Evolutionary conservation across 2,329 filamentous ascomycete species (phyloP).

Genomic region (Ascochyta clinopodiicola): DNA sequence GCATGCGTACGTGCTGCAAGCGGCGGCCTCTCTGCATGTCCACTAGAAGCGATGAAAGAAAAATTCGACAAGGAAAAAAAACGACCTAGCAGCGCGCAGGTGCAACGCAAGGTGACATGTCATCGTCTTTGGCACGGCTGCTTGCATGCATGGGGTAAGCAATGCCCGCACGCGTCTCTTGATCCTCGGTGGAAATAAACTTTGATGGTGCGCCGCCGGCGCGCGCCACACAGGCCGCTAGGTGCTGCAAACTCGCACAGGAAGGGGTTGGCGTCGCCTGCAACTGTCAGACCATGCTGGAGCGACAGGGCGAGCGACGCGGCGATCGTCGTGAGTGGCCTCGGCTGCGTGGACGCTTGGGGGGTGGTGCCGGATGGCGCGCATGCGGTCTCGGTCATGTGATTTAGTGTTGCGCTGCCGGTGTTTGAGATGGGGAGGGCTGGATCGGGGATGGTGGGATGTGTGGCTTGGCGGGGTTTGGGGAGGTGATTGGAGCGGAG

Average conservation of each 20-base stretch:
- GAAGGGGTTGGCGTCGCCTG: conserved; percentile 7
- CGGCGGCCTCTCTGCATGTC: neutral
- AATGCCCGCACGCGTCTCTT: neutral
- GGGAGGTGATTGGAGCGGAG: conserved; percentile 8
- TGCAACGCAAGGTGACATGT: neutral
- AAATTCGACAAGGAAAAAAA: too few species aligned
- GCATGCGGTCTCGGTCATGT: conserved; percentile 16
- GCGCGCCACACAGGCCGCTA: conserved; percentile 15
- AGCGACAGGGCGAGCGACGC: conserved; percentile 1
- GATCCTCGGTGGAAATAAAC: conserved; percentile 19
- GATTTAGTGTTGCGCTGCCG: conserved; percentile 9
- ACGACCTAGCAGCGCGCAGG: too few species aligned
- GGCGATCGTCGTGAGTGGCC: conserved; percentile 12
- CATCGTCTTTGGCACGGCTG: conserved; percentile 9
- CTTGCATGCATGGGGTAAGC: conserved; percentile 2
- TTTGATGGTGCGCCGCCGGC: conserved; percentile 8
- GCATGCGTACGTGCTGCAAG: conserved; percentile 10
- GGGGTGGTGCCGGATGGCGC: conserved; percentile 14
- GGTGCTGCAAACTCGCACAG: neutral
- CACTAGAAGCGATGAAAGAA: too few species aligned
- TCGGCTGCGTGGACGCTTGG: neutral
- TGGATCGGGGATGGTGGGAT: neutral
- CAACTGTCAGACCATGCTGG: conserved; percentile 15
- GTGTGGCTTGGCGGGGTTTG: conserved; percentile 8
- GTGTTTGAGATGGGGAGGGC: neutral